phyloP scores from a whole-genome alignment of 345 rosid genomes.

The Populus euphratica region DNA sequence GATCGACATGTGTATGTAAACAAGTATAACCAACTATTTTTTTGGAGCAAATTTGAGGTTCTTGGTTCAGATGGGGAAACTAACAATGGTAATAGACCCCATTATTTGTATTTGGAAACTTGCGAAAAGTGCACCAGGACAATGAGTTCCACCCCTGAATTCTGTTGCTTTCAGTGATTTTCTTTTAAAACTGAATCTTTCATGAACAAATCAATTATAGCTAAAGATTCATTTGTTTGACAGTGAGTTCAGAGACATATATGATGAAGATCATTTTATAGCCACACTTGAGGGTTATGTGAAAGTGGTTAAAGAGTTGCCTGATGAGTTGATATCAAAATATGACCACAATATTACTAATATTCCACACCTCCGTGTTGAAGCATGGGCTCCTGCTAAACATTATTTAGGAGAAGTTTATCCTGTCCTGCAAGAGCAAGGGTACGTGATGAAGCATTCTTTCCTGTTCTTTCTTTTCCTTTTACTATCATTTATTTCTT shows the following conservation, averaged over 20 bases:
- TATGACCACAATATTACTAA: conserved; percentile 52
- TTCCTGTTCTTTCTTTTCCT: neutral
- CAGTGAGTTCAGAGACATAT: conserved; percentile 83
- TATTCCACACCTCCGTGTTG: conserved; percentile 59
- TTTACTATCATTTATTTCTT: neutral
- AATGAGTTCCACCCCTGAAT: neutral
- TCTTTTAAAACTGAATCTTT: neutral
- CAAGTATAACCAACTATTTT: neutral
- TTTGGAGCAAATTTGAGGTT: neutral
- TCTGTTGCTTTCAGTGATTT: neutral
- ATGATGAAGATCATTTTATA: conserved; percentile 77
- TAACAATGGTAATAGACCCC: neutral
- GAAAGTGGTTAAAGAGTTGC: conserved; percentile 69
- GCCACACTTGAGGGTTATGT: conserved; percentile 60
- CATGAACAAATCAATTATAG: neutral
- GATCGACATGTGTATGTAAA: neutral
- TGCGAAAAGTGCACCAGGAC: neutral
- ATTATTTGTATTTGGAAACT: neutral
- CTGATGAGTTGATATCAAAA: conserved; percentile 59
- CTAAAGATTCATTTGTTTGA: conserved; percentile 21
- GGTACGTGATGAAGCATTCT: conserved; percentile 40
- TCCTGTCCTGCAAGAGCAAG: conserved; percentile 63
- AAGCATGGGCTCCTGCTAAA: conserved; percentile 76
- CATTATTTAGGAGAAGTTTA: conserved; percentile 61
- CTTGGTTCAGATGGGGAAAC: neutral